phyloP scores from a whole-genome alignment of 2,329 filamentous ascomycete genomes.

The Chrysoporthe puriensis region DNA sequence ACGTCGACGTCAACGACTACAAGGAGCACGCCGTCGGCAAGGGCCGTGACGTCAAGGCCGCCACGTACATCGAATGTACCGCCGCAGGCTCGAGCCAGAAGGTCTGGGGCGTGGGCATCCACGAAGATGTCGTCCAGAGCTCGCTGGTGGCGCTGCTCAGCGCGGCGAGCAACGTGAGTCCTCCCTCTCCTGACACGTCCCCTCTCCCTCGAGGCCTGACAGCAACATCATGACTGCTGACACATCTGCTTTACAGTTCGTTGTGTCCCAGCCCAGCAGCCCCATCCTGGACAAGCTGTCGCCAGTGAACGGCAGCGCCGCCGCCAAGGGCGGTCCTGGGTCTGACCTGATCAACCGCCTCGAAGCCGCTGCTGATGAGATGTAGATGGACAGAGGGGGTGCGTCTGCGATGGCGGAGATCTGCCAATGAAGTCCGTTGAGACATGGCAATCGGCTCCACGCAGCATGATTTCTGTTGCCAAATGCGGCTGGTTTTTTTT shows the following conservation, averaged over 20 bases:
- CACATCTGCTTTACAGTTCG: constrained; percentile 60
- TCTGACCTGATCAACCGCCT: constrained; percentile 39
- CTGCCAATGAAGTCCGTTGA: neutral
- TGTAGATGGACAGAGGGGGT: constrained; percentile 13
- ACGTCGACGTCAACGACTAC: constrained; percentile 91
- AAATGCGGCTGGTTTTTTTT: neutral
- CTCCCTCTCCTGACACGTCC: neutral
- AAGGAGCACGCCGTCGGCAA: constrained; percentile 92
- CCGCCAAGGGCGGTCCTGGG: constrained; percentile 32
- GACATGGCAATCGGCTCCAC: neutral
- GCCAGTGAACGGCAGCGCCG: constrained; percentile 27
- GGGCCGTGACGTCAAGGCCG: constrained; percentile 85
- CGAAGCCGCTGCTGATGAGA: constrained; percentile 37
- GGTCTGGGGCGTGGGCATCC: constrained; percentile 90
- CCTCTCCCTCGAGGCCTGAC: neutral
- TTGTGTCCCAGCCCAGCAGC: constrained; percentile 70
- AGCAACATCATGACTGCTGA: neutral
- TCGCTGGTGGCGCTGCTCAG: constrained; percentile 84
- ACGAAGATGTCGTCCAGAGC: constrained; percentile 90
- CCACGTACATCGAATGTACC: constrained; percentile 90
- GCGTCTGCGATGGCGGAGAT: neutral
- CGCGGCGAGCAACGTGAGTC: constrained; percentile 81
- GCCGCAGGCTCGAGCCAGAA: constrained; percentile 67
- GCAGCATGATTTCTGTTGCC: neutral
- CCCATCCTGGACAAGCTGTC: constrained; percentile 53